Evolutionary conservation across 805 yeast species (phyloP).

Genomic region (Pichia cabralensis): DNA sequence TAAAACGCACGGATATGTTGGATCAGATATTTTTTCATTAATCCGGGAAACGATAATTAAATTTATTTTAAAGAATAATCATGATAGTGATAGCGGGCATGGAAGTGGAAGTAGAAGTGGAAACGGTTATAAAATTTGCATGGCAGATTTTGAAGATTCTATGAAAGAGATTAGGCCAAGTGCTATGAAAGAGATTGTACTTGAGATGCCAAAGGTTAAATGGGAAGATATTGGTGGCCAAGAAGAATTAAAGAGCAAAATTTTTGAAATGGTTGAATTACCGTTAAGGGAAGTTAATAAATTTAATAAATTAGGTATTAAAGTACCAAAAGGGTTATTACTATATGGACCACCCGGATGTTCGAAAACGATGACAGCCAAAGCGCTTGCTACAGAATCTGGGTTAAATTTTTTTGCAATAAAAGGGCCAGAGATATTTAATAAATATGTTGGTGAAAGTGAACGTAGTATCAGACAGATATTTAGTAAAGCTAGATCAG

Average conservation of each 20-base stretch:
- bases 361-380: constrained; percentile 89
- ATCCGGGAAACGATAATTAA: constrained; percentile 83
- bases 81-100: background rate
- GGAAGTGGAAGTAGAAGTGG: too few species aligned
- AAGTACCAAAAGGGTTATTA: constrained; percentile 87
- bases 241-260: constrained; percentile 64
- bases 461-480: constrained; percentile 92
- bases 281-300: constrained; percentile 79
- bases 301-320: constrained; percentile 66
- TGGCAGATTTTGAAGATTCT: constrained; percentile 59
- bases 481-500: constrained; percentile 83
- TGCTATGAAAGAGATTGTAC: constrained; percentile 91
- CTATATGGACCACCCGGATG: constrained; percentile 98
- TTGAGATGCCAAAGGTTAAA: constrained; percentile 87
- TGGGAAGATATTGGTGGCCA: constrained; percentile 98
- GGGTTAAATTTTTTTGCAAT: constrained; percentile 91
- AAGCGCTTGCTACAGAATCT: constrained; percentile 91
- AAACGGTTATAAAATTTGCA: constrained; percentile 38
- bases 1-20: constrained; percentile 94
- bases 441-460: constrained; percentile 93
- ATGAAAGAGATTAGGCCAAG: constrained; percentile 81
- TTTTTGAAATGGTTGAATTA: constrained; percentile 83
- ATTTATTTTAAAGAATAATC: constrained; percentile 51
- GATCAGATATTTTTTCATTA: constrained; percentile 86
- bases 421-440: constrained; percentile 91